Conservation (phyloP, 805 yeast genomes). For the Ogataea paradorogensis region DNA sequence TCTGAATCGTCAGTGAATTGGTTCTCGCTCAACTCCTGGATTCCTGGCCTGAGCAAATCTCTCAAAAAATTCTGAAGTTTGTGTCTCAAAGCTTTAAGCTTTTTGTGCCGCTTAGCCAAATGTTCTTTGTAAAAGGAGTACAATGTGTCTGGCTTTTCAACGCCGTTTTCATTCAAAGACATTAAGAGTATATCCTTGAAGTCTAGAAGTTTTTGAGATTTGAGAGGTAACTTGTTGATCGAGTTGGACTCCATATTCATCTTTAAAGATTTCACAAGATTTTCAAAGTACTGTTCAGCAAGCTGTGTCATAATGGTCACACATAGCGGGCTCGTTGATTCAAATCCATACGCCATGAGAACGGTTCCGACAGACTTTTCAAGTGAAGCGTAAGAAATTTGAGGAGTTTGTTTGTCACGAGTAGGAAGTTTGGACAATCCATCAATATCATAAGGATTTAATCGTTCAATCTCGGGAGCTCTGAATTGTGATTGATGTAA, state of each 20-base stretch:
- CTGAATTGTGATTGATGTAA: constrained; percentile 71
- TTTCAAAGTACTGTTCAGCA: constrained; percentile 76
- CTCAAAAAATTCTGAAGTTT: constrained; percentile 72
- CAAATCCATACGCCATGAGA: constrained; percentile 91
- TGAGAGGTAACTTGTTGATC: constrained; percentile 36
- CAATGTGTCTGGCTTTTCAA: constrained; percentile 72
- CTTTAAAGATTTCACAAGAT: constrained; percentile 68
- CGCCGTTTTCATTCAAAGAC: constrained; percentile 81
- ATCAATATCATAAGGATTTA: constrained; percentile 71
- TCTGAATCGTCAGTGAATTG: constrained; percentile 89
- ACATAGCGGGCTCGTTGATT: constrained; percentile 74
- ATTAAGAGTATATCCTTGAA: constrained; percentile 51
- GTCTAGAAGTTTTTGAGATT: constrained; percentile 21
- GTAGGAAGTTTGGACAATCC: constrained; percentile 71
- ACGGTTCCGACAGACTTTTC: constrained; percentile 70
- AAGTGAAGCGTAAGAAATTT: constrained; percentile 63
- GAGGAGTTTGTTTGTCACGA: constrained; percentile 59
- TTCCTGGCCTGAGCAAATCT: constrained; percentile 77
- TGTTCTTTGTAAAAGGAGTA: constrained; percentile 73
- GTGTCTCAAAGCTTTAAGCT: constrained; percentile 62
- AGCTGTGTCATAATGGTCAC: constrained; percentile 76
- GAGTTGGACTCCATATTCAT: constrained; percentile 66
- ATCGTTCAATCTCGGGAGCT: constrained; percentile 60
- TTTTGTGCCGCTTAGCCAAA: constrained; percentile 62
- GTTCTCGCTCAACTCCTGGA: constrained; percentile 66